These are phyloP conservation scores for Gilbertella persicaria DNA, from an alignment of 371 early-diverging fungal genomes.

Conservation along the genomic window DNA sequence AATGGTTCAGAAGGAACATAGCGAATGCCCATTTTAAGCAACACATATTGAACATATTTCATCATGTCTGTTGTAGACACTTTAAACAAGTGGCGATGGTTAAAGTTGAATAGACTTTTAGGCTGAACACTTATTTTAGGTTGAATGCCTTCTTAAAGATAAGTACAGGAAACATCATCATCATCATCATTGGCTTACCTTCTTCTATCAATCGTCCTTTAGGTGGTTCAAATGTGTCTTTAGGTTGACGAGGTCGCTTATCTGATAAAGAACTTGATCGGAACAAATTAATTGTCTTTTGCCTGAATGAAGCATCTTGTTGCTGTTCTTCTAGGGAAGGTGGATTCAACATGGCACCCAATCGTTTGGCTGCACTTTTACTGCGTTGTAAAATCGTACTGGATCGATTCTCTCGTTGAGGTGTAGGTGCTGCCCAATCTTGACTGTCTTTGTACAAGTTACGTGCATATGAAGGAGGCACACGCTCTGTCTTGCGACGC, in stretches of 20 bases:
- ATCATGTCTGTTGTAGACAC: conserved; percentile 28
- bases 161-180: not conserved
- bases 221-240: not conserved
- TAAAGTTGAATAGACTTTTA: conserved; percentile 44
- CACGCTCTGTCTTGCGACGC: conserved; percentile 28
- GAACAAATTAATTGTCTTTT: conserved; percentile 24
- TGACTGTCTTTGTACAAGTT: conserved; percentile 4
- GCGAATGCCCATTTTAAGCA: conserved; percentile 27
- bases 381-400: conserved; percentile 20
- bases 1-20: conserved; percentile 23
- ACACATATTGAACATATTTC: conserved; percentile 29
- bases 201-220: conserved; percentile 18
- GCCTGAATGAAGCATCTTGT: conserved; percentile 12
- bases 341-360: conserved; percentile 15
- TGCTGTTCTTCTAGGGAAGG: not conserved
- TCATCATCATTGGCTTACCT: not conserved
- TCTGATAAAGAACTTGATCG: conserved; percentile 19
- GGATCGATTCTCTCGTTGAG: not conserved
- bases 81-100: conserved; percentile 39
- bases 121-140: conserved; percentile 30
- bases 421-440: conserved; percentile 21
- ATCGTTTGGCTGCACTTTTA: conserved; percentile 24
- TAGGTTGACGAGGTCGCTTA: conserved; percentile 7
- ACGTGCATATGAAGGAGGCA: conserved; percentile 20
- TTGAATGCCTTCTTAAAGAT: no score